Percentiles rank a stretch among this genome's conserved stretches.
These are phyloP conservation scores for Cercis canadensis DNA, from an alignment of 306 rosid species.

Conservation along the genomic window DNA sequence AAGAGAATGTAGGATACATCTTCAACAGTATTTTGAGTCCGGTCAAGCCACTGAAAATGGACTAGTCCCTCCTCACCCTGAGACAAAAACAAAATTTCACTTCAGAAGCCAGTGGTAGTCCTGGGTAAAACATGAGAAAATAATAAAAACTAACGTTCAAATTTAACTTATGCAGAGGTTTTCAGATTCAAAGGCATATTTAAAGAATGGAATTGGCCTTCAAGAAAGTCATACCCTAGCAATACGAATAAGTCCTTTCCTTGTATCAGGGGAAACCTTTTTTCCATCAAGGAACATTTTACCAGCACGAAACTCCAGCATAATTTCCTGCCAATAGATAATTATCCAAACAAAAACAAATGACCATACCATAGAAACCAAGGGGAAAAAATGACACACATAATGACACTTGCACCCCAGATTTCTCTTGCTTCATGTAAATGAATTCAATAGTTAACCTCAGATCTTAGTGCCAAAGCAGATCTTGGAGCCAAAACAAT, in stretches of 20 bases:
- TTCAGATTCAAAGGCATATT: neutral
- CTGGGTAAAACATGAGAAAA: slow-evolving; percentile 5
- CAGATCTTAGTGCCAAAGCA: slow-evolving; percentile 13
- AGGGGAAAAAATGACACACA: neutral
- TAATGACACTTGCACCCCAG: slow-evolving; percentile 1
- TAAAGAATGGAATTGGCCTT: neutral
- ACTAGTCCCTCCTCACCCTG: slow-evolving; percentile 93
- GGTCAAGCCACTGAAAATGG: slow-evolving; percentile 97
- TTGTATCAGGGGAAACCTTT: slow-evolving; percentile 76
- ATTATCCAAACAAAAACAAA: slow-evolving; percentile 10
- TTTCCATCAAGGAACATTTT: slow-evolving; percentile 80
- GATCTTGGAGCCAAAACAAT: neutral
- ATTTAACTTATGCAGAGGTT: neutral
- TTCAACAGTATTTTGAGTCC: slow-evolving; percentile 72
- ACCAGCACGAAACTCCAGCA: slow-evolving; percentile 95
- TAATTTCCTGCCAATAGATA: slow-evolving; percentile 63
- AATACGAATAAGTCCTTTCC: slow-evolving; percentile 89
- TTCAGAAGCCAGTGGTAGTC: neutral
- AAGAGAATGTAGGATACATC: slow-evolving; percentile 77
- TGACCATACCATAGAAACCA: neutral
- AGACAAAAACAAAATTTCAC: slow-evolving; percentile 36
- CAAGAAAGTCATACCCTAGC: slow-evolving; percentile 63
- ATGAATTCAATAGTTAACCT: slow-evolving; percentile 24
- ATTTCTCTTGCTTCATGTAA: neutral
- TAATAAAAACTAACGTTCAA: slow-evolving; percentile 9